These are phyloP conservation scores for Xerophyta viscosa DNA, from an alignment of 106 monocot species.

Conservation along the genomic window DNA sequence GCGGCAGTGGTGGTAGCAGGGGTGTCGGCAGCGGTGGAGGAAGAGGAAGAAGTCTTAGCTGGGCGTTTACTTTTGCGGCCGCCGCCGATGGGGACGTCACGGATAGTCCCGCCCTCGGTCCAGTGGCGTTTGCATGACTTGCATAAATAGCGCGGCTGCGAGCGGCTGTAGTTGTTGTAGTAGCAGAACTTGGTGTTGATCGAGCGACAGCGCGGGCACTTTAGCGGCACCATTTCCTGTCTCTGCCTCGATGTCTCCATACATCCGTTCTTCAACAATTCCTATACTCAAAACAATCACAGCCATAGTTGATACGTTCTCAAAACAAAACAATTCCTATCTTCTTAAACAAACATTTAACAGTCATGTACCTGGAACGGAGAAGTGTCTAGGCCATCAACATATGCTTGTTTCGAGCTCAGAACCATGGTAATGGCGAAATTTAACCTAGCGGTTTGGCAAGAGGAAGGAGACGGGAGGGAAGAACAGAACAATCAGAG, in stretches of 20 bases:
- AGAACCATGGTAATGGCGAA: slow-evolving; percentile 4
- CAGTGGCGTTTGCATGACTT: slow-evolving; percentile 13
- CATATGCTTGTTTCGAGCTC: slow-evolving; percentile 4
- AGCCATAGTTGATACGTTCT: background rate
- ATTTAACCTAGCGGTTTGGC: slow-evolving; percentile 6
- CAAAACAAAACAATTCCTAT: background rate
- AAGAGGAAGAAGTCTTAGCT: background rate
- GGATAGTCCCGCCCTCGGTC: background rate
- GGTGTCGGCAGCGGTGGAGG: background rate
- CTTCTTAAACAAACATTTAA: background rate
- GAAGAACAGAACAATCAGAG: slow-evolving; percentile 5
- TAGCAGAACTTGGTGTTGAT: slow-evolving; percentile 79
- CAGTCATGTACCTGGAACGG: background rate
- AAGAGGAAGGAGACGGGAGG: slow-evolving; percentile 3
- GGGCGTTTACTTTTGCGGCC: background rate
- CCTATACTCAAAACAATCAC: background rate
- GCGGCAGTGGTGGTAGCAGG: background rate
- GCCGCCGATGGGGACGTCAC: background rate
- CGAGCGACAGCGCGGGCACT: slow-evolving; percentile 68
- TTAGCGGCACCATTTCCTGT: slow-evolving; percentile 22
- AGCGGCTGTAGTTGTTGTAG: slow-evolving; percentile 81
- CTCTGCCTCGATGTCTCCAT: background rate
- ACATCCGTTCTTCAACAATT: background rate
- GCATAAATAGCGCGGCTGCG: slow-evolving; percentile 70
- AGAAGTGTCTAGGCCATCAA: background rate